Evolutionary conservation across 208 protist genomes (phyloP).

Genomic region (Wallacemonas sp.): DNA sequence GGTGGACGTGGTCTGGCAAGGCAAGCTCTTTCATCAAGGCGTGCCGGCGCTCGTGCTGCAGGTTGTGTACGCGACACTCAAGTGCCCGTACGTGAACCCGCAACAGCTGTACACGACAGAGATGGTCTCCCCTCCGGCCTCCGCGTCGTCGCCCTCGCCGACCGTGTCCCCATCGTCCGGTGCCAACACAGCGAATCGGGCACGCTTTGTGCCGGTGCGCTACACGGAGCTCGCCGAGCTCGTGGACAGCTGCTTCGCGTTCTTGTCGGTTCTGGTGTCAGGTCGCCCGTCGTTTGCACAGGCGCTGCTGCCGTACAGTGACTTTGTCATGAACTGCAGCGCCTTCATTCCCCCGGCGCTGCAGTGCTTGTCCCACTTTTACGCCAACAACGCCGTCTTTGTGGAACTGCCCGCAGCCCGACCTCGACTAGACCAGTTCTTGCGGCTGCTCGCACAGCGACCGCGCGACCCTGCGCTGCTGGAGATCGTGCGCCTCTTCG

Average conservation of each 20-base stretch:
- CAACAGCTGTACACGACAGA: slow-evolving; percentile 35
- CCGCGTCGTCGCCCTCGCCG: neutral
- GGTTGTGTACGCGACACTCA: slow-evolving; percentile 33
- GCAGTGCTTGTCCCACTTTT: slow-evolving; percentile 35
- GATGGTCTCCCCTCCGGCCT: slow-evolving; percentile 23
- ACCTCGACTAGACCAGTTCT: slow-evolving; percentile 36
- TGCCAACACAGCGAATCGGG: neutral
- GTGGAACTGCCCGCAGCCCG: slow-evolving; percentile 44
- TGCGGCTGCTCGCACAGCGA: slow-evolving; percentile 30
- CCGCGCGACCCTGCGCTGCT: slow-evolving; percentile 31
- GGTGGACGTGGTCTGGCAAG: slow-evolving; percentile 48
- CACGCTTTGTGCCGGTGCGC: slow-evolving; percentile 27
- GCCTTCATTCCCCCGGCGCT: slow-evolving; percentile 32
- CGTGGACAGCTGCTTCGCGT: slow-evolving; percentile 38
- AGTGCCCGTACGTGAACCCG: slow-evolving; percentile 34
- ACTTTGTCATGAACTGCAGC: slow-evolving; percentile 52
- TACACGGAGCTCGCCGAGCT: slow-evolving; percentile 48
- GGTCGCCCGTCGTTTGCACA: slow-evolving; percentile 32
- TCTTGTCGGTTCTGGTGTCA: slow-evolving; percentile 33
- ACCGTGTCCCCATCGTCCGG: neutral
- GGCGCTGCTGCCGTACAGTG: slow-evolving; percentile 31
- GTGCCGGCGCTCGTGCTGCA: slow-evolving; percentile 35
- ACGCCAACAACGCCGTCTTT: slow-evolving; percentile 37
- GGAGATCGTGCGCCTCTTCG: slow-evolving; percentile 37
- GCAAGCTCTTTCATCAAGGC: slow-evolving; percentile 52